These are phyloP conservation scores for Gossypium longicalyx DNA, from an alignment of 345 rosid genomes.

Conservation along the genomic window DNA sequence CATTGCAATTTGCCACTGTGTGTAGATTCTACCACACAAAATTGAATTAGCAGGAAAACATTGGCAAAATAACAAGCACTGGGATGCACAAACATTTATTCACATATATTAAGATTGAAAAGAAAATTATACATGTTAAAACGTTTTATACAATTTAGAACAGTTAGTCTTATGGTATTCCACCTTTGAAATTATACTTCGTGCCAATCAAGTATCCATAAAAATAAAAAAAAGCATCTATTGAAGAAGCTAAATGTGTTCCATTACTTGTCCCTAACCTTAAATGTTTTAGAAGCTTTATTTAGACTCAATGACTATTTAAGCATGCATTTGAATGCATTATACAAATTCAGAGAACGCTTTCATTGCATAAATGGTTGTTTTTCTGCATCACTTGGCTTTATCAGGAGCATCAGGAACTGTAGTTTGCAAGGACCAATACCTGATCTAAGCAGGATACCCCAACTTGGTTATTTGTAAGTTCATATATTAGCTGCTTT, in stretches of 20 bases:
- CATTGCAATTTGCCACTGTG: background rate
- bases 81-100: background rate
- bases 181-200: background rate
- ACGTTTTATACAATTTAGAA: background rate
- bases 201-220: background rate
- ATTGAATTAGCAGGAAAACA: background rate
- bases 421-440: constrained; percentile 81
- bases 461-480: constrained; percentile 80
- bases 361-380: background rate
- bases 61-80: background rate
- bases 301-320: background rate
- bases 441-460: constrained; percentile 80
- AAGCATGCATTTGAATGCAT: background rate
- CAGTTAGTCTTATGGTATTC: background rate
- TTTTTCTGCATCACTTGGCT: constrained; percentile 22
- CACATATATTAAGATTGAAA: background rate
- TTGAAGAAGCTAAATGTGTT: background rate
- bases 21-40: background rate
- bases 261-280: background rate
- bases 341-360: background rate
- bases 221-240: background rate
- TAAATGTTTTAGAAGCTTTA: constrained; percentile 8
- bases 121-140: background rate
- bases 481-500: constrained; percentile 22
- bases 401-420: constrained; percentile 82